Base-by-base conservation (phyloP, 2,329 filamentous ascomycete genomes). In the Fusarium musae region DNA sequence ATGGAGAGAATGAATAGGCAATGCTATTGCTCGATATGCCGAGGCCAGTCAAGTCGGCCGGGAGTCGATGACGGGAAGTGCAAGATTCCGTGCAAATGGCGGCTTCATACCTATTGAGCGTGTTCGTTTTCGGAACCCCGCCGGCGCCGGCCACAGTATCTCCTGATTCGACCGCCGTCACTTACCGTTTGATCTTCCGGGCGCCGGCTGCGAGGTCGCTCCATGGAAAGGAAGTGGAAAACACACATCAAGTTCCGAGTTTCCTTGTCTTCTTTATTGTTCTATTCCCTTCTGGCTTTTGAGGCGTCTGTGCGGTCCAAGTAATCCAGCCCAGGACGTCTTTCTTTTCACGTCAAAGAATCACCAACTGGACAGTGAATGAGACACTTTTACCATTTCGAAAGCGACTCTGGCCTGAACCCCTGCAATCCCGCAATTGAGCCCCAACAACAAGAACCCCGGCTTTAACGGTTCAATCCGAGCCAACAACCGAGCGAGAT, bases 91-190 rank as follows among this genome's bases (percentile, higher is more conserved):
- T 42, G 15, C n/a, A 52, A 43, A 43, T 63, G n/a, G 19, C 46
- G 42, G 40, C 32, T 44, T 62, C 47, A 59, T 52, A 63, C 21
- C 28, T 28, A 26, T 59, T 50, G 28, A 57, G 63, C 66, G 75
- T 77, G 69, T 76, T 77, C 75, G 73, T 75, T 77, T 74, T 78
- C 75, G 75, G 75, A 69, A 77, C 56, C 66, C 66, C 52, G 54
- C 57, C 67, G 66, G 43, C 36, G 39, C 52, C 47, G 57, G 49
- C 53, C 64, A 60, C 42, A 23, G 67, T 62, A 44, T 59, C 56
- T 74, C 63, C 72, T 75, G 67, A 66, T 64, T 74, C 70, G 57
- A 68, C 61, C 39, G 47, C 53, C 44, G 62, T 59, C 39, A 46
- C 34, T 66, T 61, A 57, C 62, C 60, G 57, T 49, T 61, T 57